Base-by-base conservation (phyloP, 2,329 filamentous ascomycete genomes). In the Capronia coronata region DNA sequence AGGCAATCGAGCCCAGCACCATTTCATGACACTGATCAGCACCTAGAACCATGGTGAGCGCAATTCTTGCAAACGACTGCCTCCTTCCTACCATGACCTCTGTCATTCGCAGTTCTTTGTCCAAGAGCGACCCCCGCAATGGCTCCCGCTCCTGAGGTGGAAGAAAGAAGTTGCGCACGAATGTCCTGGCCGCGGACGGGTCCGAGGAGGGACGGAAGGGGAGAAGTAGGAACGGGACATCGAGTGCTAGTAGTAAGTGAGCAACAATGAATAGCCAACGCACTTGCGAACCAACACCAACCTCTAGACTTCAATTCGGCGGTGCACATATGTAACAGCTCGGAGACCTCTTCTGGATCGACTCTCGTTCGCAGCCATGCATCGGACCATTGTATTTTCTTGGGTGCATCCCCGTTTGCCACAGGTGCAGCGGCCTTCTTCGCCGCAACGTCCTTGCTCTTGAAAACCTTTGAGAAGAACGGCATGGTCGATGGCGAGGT, bases 161-260 rank as follows among this genome's bases (percentile, higher is more conserved):
- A 64, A 85, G 86, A 73, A 96, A 98, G 70, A 88, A 97, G 70
- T 91, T 89, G 64, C 88, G 84, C 61, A 98, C 78, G 62, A 97
- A 97, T 18, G 86, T 91, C 65, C 90, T 87, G 54, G 94, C 89
- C 45, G 87, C 87, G 68, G 87, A 93, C 37, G 91, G 85, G 65
- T 98, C 89, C 56, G 90, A 93, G 22, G 87, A 88, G 18, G 91
- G 93, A 61, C 93, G 85, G 70, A 96, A 98, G 10, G 93, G 93
- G 2, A 98, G 78, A 7, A 98, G 82, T 22, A 97, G 78, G 68
- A 98, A 97, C 1, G 93, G 93, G 52, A 85, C 83, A 66, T 96
- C 84, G 62, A 97, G 83, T 59, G 84, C 89, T 94, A 60, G 44
- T 49, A 41, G 52, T 55, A 46, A 62, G 59, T 63, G 64, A 61